phyloP scores from a whole-genome alignment of 2,329 filamentous ascomycete species.

The Aspergillus sp. region DNA sequence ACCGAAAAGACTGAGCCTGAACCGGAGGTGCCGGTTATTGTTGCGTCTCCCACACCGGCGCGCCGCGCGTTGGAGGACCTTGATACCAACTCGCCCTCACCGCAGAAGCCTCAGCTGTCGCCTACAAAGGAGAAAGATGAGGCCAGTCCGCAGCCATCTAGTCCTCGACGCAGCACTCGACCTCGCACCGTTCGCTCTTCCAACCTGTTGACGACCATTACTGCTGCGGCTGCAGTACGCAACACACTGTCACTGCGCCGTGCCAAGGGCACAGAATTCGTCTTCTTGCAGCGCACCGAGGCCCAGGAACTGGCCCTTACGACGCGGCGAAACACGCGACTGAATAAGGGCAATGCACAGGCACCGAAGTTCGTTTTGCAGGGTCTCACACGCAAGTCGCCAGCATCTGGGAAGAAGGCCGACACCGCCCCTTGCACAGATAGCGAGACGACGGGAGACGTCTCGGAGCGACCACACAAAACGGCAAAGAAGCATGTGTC shows the following conservation, averaged over 20 bases:
- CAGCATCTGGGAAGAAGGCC: constrained; percentile 1
- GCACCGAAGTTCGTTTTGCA: constrained; percentile 35
- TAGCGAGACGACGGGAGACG: constrained; percentile 6
- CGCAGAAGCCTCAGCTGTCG: constrained; percentile 32
- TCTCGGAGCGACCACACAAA: constrained; percentile 8
- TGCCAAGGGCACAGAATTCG: constrained; percentile 48
- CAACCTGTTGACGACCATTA: constrained; percentile 21
- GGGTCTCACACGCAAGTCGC: constrained; percentile 24
- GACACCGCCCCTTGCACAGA: constrained; percentile 4
- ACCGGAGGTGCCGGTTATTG: constrained; percentile 13
- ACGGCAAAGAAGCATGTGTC: constrained; percentile 34
- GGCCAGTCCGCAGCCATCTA: constrained; percentile 23
- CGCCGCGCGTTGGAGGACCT: constrained; percentile 40
- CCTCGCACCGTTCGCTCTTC: constrained; percentile 19
- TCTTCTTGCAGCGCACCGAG: constrained; percentile 46
- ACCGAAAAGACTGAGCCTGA: constrained; percentile 19
- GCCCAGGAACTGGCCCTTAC: constrained; percentile 44
- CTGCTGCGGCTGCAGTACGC: constrained; percentile 30
- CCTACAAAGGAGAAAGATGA: constrained; percentile 30
- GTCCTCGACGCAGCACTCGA: constrained; percentile 43
- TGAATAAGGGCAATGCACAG: constrained; percentile 43
- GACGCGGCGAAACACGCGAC: constrained; percentile 46
- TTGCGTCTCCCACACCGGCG: constrained; percentile 30
- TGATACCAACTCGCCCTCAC: constrained; percentile 43
- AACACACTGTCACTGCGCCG: constrained; percentile 46